Conservation (phyloP, 257 asterid genomes). For the Jaltomata sinuosa region DNA sequence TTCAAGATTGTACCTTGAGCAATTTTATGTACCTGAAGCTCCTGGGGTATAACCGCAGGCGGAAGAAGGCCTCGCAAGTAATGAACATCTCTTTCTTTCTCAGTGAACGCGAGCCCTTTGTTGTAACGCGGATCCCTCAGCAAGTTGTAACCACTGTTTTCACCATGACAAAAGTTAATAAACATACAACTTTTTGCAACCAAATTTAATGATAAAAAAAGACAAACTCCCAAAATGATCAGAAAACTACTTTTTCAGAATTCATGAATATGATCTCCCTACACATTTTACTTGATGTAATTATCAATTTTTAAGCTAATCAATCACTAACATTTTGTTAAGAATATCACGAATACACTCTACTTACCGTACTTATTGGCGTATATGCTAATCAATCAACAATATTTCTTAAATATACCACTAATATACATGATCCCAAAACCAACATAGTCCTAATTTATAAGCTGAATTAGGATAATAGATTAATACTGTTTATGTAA, state of each 20-base stretch:
- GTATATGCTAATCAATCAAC: too few species aligned
- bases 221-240: neutral
- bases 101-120: constrained; percentile 83
- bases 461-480: too few species aligned
- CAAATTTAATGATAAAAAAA: neutral
- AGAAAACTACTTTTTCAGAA: neutral
- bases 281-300: neutral
- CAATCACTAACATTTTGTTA: neutral
- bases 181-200: neutral
- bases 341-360: too few species aligned
- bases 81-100: constrained; percentile 73
- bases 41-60: constrained; percentile 42
- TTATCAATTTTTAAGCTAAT: neutral
- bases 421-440: too few species aligned
- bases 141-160: constrained; percentile 53
- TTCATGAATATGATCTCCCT: neutral
- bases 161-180: neutral
- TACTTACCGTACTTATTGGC: too few species aligned
- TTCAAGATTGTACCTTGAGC: neutral
- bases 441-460: too few species aligned
- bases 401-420: too few species aligned
- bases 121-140: constrained; percentile 80
- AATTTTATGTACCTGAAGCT: constrained; percentile 49
- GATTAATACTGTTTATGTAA: too few species aligned
- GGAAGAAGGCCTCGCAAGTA: constrained; percentile 82